Conservation (phyloP, 768 basidiomycete species). For the Sporobolomyces phaffii region DNA sequence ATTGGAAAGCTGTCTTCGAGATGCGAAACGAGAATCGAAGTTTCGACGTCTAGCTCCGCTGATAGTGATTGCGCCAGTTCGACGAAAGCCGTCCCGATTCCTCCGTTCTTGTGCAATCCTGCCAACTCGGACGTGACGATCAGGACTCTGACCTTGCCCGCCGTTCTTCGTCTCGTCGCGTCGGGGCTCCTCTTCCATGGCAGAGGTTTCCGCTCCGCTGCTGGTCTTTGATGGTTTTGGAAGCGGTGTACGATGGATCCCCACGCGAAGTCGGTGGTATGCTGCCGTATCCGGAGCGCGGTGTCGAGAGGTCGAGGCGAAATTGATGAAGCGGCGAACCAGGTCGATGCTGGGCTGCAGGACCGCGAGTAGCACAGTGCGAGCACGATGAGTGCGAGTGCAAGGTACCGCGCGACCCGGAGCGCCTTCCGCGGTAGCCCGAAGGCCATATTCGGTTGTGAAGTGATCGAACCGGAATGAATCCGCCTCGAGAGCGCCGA, state of each 20-base stretch:
- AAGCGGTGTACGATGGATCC: slow-evolving; percentile 35
- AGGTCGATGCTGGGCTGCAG: background rate
- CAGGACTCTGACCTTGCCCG: background rate
- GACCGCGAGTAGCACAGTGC: slow-evolving; percentile 13
- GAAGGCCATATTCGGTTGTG: slow-evolving; percentile 1
- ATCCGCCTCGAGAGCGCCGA: too few relatives aligned
- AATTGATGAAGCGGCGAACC: background rate
- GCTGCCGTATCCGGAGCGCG: background rate
- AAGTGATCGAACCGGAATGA: background rate
- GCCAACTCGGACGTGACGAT: slow-evolving; percentile 38
- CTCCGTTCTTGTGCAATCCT: slow-evolving; percentile 37
- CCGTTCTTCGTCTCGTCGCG: background rate
- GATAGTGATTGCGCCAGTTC: slow-evolving; percentile 31
- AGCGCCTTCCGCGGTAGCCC: slow-evolving; percentile 17
- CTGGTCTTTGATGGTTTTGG: slow-evolving; percentile 32
- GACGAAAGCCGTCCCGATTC: slow-evolving; percentile 34
- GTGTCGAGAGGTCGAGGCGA: background rate
- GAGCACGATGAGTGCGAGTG: slow-evolving; percentile 10
- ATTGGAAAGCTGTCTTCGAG: slow-evolving; percentile 16
- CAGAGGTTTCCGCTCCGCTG: background rate
- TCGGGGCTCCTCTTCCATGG: slow-evolving; percentile 21
- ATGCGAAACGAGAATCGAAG: slow-evolving; percentile 34
- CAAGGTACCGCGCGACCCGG: slow-evolving; percentile 6
- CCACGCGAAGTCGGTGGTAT: slow-evolving; percentile 32
- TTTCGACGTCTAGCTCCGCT: slow-evolving; percentile 5